Percentiles rank a stretch among this genome's conserved stretches.
Evolutionary conservation across 2,329 filamentous ascomycete genomes (phyloP).

Genomic region (Phialophora chinensis): DNA sequence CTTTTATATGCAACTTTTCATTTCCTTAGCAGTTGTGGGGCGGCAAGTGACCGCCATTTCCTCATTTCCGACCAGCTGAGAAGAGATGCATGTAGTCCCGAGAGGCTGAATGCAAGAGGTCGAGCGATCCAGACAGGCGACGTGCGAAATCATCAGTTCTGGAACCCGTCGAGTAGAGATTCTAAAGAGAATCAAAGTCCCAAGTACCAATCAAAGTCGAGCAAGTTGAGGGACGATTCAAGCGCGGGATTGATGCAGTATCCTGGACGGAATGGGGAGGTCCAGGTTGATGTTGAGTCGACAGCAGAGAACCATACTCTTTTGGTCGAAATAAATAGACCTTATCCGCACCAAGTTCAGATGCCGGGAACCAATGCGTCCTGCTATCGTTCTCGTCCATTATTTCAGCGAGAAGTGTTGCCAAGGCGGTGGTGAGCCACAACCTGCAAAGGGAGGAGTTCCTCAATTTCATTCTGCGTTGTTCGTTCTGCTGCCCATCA

Average conservation of each 20-base stretch:
- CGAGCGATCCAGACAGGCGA: too few relatives aligned
- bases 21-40: too few relatives aligned
- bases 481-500: neutral
- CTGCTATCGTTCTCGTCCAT: neutral
- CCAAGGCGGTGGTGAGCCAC: neutral
- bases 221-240: neutral
- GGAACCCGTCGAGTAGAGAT: too few relatives aligned
- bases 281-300: neutral
- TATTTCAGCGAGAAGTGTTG: too few relatives aligned
- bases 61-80: too few relatives aligned
- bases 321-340: neutral
- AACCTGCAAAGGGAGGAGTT: neutral
- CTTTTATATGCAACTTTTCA: too few relatives aligned
- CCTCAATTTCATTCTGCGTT: neutral
- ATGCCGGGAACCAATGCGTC: neutral
- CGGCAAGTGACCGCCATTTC: too few relatives aligned
- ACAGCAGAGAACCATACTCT: neutral
- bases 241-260: neutral
- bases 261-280: neutral
- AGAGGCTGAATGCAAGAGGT: too few relatives aligned
- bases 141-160: too few relatives aligned
- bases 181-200: too few relatives aligned
- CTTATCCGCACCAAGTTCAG: neutral
- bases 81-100: too few relatives aligned
- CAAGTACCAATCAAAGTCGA: neutral